Evolutionary conservation across 805 yeast species (phyloP), one percentile per base, ranked within the genome.

Genomic region (Lachancea sp.): DNA sequence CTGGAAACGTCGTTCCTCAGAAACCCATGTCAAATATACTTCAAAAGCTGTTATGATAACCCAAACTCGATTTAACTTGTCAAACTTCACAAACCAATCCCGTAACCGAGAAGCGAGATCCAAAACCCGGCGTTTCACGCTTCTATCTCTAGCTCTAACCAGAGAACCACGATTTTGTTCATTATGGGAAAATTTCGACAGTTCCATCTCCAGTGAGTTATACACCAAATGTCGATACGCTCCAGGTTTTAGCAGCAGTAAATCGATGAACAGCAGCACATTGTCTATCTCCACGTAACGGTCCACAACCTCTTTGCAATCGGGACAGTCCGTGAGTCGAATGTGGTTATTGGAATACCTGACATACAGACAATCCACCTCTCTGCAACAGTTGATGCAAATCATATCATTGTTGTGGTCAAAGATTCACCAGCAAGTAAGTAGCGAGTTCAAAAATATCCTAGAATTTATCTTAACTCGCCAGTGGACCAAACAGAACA

Each of bases 21-120:
- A 78, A 0, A 95, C 95, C 98, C 99, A 93, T 1, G 79, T 81
- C 42, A 93, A 64, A 60, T 93, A 93, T 3, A 91, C 91, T 55
- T 93, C 97, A 56, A 91, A 88, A 13, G 93, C 71, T 0, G 85
- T 68, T 43, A 84, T 71, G 32, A 91, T 69, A 2, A 85, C 52
- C 52, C 84, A 66, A 31, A 84, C 64, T 26, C 91, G 65, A n/a
- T 68, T 57, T 11, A 69, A 47, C 17, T 52, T 50, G 36, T 60
- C 62, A 41, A 48, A 55, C 34, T 49, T 53, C 25, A 41, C 31
- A 5, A 48, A 33, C 62, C 65, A 60, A 29, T 42, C 46, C 16
- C 44, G 45, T 7, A 53, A 10, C 19, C 49, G 50, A 3, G 25
- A 22, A 19, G 26, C 36, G 36, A 48, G 18, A 9, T 48, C 44